Evolutionary conservation across 1,139 yeast genomes (phyloP), one percentile per base, ranked within the genome.

Genomic region (Candida neerlandica): DNA sequence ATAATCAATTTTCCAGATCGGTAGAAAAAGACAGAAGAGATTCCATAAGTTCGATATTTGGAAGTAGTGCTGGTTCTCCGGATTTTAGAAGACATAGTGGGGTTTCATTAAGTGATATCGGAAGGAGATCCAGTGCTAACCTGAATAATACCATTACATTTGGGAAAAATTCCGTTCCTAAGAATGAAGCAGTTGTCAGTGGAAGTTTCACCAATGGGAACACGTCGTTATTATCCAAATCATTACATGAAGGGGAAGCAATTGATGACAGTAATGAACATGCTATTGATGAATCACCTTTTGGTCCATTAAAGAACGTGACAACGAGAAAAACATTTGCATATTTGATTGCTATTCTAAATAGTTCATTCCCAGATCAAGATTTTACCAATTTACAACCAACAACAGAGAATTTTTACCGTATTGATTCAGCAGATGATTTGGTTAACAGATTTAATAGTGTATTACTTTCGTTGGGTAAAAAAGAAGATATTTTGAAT

Each of bases 291-390:
- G 77, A 76, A 33, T 89, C 97, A 1, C 99, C 99, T 0, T 94
- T 94, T 71, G 99, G 99, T 0, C 96, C 98, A 0, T 76, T 94
- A 44, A 88, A 86, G 61, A 87, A 86, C 58, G 82, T 86, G 5
- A 84, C 96, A 1, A 87, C 96, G 30, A 80, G 97, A 56, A 86
- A 89, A 66, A 86, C 94, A 1, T 94, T 94, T 74, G 95, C 97
- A 0, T 89, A 92, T 64, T 73, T 94, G 49, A 89, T 94, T 52
- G 95, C 96, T 1, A 92, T 94, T 34, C 75, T 94, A 48, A 94
- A 94, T 66, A 89, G 96, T 10, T 86, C 96, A 1, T 94, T 89
- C 63, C 98, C 99, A 0, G 99, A 94, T 65, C 96, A 94, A 63
- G 99, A 94, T 63, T 94, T 92, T 61, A 82, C 96, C 12, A 81